Evolutionary conservation across 371 early-diverging fungal genomes (phyloP), one percentile per base, ranked within the genome.

Genomic region (Zychaea mexicana): DNA sequence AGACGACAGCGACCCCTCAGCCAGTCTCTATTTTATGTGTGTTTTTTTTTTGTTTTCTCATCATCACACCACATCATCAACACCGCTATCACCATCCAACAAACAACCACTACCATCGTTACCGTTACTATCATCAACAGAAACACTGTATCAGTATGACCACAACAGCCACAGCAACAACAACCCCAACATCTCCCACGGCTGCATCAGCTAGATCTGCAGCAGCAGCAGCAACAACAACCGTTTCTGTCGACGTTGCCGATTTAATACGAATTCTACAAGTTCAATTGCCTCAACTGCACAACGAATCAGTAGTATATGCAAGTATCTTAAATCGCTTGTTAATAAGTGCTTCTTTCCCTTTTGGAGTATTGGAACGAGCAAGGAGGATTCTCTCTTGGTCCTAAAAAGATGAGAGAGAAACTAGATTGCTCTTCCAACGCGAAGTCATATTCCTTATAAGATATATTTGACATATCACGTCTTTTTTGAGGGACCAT

Each of bases 201-300:
- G 36, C 57, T 1, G 47, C 33, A 33, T 8, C 7, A 5, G 31
- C 56, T 4, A 13, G 7, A 52, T 19, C 54, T 22, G 22, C 10
- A 54, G 0, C 64, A 46, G 15, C 64, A 30, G 30, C 57, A 31
- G 1, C 57, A 15, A 38, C 32, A 7, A 58, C 52, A 13, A 31
- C 49, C 26, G 31, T 53, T 8, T 57, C 52, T 2, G 27, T 64
- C 33, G 68, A 68, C 38, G 57, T 64, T 6, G 24, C 55, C 5
- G 68, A 68, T 19, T 28, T 68, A 27, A 27, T 68, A 47, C 68
- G 58, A 47, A 33, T 64, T 32, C 32, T 68, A 31, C 62, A 68
- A 53, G 61, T 61, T 28, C 60, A 64, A 30, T 8, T 68, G 49
- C 68, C 68, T 26, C 68, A 68, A 17, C 49, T 68, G 22, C 68